phyloP scores from a whole-genome alignment of 1,284 basidiomycete genomes.

The Malassezia furfur region DNA sequence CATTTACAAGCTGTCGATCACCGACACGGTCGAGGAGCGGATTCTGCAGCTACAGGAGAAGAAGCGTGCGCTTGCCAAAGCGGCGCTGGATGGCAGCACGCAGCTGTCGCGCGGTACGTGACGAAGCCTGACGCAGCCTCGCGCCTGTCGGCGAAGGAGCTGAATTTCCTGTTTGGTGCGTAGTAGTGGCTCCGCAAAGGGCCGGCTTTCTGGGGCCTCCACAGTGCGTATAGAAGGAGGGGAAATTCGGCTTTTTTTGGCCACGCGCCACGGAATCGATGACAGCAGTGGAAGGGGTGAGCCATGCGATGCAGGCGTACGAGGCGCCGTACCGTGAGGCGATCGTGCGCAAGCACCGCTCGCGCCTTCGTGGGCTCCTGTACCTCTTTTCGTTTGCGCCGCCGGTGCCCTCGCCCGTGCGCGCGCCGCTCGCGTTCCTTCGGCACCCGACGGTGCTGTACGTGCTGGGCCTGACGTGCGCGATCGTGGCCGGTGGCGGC shows the following conservation, averaged over 20 bases:
- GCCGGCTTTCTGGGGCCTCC: not conserved
- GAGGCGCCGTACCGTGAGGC: constrained; percentile 8
- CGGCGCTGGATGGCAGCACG: constrained; percentile 66
- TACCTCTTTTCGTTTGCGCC: constrained; percentile 15
- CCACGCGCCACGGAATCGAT: too few relatives aligned
- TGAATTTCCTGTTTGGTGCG: constrained; percentile 5
- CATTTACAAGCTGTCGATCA: constrained; percentile 86
- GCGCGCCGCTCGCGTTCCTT: constrained; percentile 23
- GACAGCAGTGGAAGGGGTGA: too few relatives aligned
- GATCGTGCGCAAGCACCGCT: not conserved
- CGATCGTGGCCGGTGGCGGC: constrained; percentile 27
- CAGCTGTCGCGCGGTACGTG: too few relatives aligned
- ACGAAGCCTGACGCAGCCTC: not conserved
- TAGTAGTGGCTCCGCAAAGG: too few relatives aligned
- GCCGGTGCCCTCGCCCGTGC: constrained; percentile 6
- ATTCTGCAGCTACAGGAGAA: constrained; percentile 63
- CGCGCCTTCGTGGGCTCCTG: constrained; percentile 1
- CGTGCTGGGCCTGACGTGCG: constrained; percentile 24
- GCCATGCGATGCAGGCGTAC: not conserved
- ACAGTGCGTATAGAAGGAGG: not conserved
- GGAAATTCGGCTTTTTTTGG: too few relatives aligned
- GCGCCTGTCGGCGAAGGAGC: not conserved
- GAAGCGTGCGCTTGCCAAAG: constrained; percentile 73
- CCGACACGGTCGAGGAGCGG: constrained; percentile 78
- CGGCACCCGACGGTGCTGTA: constrained; percentile 35